Evolutionary conservation across 2,329 filamentous ascomycete genomes (phyloP), one percentile per base, ranked within the genome.

Genomic region (Microsporum canis): DNA sequence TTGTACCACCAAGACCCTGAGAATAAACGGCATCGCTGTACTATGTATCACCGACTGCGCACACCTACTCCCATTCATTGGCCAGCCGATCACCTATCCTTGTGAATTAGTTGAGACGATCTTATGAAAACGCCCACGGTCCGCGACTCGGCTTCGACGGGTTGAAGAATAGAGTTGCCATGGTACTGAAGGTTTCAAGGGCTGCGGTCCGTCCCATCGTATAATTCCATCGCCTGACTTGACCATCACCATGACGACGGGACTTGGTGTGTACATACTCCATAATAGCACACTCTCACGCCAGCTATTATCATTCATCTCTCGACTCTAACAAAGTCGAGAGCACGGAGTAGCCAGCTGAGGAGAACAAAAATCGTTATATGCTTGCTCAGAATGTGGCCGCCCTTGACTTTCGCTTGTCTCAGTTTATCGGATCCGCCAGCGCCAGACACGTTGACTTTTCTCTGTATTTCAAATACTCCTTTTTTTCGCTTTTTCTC

Each of bases 91-190:
- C 55, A 41, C 23, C 23, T 12, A 38, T 57, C 34, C 38, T 33
- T 43, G 34, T 10, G 34, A 5, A n/a, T 33, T 31, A 57, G 38
- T 39, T 14, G 55, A 33, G 55, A 39, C 34, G 55, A 57, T 57
- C 55, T 12, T 57, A 41, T 17, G 34, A 57, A 57, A 57, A 57
- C 14, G 55, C 34, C 55, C 49, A 53, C 29, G 5, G 27, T 53
- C 49, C 49, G 33, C 49, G 49, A 53, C 49, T 53, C 49, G 49
- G 49, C 49, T 53, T 53, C 27, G 27, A 53, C 33, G 49, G 29
- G 49, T 53, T n/a, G 49, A n/a, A 34, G 49, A 53, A 33, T 53
- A 53, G n/a, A 53, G 49, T 53, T 53, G 49, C 49, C 4, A 34
- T 27, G 49, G 49, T n/a, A 7, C 8, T 31, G 27, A 33, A 53